phyloP scores from a whole-genome alignment of 2,329 filamentous ascomycete species.

The Botrytis deweyae region DNA sequence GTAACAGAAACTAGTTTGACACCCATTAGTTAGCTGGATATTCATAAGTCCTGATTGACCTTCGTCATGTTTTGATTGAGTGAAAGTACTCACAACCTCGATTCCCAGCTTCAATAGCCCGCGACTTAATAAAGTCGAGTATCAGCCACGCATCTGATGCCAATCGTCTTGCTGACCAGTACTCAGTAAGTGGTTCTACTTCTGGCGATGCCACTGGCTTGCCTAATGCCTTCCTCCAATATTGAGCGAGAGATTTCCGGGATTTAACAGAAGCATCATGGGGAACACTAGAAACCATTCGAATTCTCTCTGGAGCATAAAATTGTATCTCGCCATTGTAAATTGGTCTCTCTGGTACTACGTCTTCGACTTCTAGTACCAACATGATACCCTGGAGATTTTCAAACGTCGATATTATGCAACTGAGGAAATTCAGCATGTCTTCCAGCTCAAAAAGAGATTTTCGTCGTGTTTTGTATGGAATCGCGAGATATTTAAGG shows the following conservation, averaged over 20 bases:
- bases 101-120: not conserved
- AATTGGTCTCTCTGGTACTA: not conserved
- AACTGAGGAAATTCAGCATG: not conserved
- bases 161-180: not conserved
- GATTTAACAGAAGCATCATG: not conserved
- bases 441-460: not conserved
- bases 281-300: not conserved
- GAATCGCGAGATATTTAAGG: not conserved
- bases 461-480: conserved; percentile 1
- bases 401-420: not conserved
- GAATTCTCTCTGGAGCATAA: not conserved
- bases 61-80: too few species aligned
- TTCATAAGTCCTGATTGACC: too few species aligned
- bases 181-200: not conserved
- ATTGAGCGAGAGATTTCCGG: not conserved
- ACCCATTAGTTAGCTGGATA: not conserved
- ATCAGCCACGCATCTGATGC: not conserved
- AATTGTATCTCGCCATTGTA: not conserved
- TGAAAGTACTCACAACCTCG: not conserved
- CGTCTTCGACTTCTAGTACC: not conserved
- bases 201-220: not conserved
- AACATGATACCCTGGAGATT: not conserved
- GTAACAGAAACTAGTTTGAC: not conserved
- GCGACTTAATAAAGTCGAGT: not conserved
- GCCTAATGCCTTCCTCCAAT: not conserved